A percentile compares a stretch with the other conserved stretches of the same genome.
Conservation (phyloP, 768 basidiomycete species). For the Omphalotus guepiniiformis region DNA sequence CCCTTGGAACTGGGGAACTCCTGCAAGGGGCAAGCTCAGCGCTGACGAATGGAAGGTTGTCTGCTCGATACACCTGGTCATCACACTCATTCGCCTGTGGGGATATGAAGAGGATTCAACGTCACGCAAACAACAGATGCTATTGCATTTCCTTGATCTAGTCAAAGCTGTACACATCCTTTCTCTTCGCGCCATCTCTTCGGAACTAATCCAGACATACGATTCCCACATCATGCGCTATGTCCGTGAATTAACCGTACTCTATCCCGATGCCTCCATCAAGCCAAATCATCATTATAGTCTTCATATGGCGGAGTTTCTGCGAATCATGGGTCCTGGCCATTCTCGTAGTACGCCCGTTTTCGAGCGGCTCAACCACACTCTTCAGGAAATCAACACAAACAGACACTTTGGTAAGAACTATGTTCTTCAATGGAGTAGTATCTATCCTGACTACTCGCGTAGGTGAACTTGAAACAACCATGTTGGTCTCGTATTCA, state of each 20-base stretch:
- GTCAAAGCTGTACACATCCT: conserved; percentile 21
- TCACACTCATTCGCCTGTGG: conserved; percentile 34
- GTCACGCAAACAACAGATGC: conserved; percentile 15
- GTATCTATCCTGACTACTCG: no score
- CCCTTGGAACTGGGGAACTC: conserved; percentile 19
- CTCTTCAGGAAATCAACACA: conserved; percentile 20
- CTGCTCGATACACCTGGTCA: conserved; percentile 27
- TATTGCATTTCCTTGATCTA: conserved; percentile 27
- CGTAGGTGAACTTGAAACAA: conserved; percentile 17
- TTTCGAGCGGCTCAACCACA: conserved; percentile 26
- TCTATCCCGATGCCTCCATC: conserved; percentile 16
- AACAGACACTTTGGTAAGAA: conserved; percentile 20
- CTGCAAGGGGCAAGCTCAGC: conserved; percentile 23
- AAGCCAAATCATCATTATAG: conserved; percentile 20
- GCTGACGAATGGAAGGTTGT: conserved; percentile 32
- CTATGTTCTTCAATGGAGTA: no score
- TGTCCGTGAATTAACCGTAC: conserved; percentile 3
- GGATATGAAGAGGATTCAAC: conserved; percentile 11
- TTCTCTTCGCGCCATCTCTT: conserved; percentile 17
- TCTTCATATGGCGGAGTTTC: conserved; percentile 19
- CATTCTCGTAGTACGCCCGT: conserved; percentile 23
- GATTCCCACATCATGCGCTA: conserved; percentile 19
- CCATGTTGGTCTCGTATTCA: conserved; percentile 10
- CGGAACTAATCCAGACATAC: conserved; percentile 16
- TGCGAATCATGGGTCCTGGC: conserved; percentile 19